Conservation (phyloP, 108 stramenopile species). For the Cyclotella choctawhatcheeana region DNA sequence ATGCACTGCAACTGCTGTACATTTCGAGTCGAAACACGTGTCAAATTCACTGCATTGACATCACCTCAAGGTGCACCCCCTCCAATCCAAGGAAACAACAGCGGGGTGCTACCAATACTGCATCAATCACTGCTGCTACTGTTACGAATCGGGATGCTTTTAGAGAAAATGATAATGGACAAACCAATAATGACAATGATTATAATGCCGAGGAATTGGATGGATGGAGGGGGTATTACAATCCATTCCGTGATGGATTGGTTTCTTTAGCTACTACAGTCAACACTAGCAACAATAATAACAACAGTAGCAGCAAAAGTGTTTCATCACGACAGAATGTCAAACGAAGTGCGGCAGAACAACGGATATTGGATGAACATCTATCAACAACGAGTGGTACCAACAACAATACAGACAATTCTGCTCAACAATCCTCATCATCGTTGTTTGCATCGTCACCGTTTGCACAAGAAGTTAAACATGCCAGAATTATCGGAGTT, state of each 20-base stretch:
- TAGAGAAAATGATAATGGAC: no score
- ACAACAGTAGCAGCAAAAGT: background rate
- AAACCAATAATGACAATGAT: background rate
- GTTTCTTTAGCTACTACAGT: no score
- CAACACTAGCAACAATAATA: no score
- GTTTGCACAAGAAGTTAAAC: conserved; percentile 13
- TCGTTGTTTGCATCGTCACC: conserved; percentile 47
- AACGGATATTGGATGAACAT: conserved; percentile 51
- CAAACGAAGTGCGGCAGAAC: conserved; percentile 24
- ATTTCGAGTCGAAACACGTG: conserved; percentile 70
- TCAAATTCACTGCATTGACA: conserved; percentile 77
- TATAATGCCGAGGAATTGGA: conserved; percentile 70
- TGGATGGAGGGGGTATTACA: conserved; percentile 87
- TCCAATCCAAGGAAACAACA: conserved; percentile 16
- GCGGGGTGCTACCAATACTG: background rate
- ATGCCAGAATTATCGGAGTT: conserved; percentile 41
- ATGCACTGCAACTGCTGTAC: conserved; percentile 73
- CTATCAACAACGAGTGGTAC: conserved; percentile 5
- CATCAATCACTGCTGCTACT: no score
- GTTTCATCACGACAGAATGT: background rate
- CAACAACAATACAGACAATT: no score
- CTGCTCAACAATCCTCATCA: no score
- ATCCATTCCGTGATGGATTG: conserved; percentile 56
- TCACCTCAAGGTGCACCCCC: conserved; percentile 83
- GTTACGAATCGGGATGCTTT: no score